Percentiles rank a stretch among this genome's conserved stretches.
phyloP scores from a whole-genome alignment of 1,139 yeast genomes.

The Taphrina communis region DNA sequence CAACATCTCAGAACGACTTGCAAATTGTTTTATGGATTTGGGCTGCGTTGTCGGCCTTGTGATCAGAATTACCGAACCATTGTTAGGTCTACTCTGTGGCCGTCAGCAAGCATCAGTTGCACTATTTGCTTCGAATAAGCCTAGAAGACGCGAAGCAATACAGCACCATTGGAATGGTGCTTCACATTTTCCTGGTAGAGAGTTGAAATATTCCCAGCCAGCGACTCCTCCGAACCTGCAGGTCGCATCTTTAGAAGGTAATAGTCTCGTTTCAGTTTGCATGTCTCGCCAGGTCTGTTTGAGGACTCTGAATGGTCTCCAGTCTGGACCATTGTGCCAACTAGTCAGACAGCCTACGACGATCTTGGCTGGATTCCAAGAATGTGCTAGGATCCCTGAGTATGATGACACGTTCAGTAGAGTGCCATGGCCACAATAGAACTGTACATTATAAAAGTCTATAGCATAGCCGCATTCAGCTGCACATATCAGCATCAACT shows the following conservation, averaged over 20 bases:
- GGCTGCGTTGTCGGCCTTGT: too few relatives aligned
- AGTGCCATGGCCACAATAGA: slow-evolving; percentile 24
- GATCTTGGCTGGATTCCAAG: slow-evolving; percentile 18
- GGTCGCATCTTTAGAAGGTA: not conserved
- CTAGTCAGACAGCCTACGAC: slow-evolving; percentile 32
- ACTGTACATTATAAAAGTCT: slow-evolving; percentile 31
- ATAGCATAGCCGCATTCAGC: slow-evolving; percentile 14
- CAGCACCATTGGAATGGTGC: slow-evolving; percentile 28
- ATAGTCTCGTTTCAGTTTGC: slow-evolving; percentile 3
- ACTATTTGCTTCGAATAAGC: not conserved
- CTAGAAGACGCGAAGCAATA: slow-evolving; percentile 16
- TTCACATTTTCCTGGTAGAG: slow-evolving; percentile 15
- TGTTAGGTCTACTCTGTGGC: too few relatives aligned
- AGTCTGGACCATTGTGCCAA: slow-evolving; percentile 21
- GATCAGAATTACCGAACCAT: too few relatives aligned
- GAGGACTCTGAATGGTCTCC: slow-evolving; percentile 23
- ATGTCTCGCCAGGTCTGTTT: slow-evolving; percentile 8
- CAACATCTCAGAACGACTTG: too few relatives aligned
- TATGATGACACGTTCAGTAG: slow-evolving; percentile 7
- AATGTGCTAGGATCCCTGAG: slow-evolving; percentile 7
- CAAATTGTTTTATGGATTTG: too few relatives aligned
- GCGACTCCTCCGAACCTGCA: slow-evolving; percentile 20
- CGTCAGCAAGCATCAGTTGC: too few relatives aligned
- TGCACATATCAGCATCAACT: not conserved
- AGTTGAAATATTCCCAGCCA: slow-evolving; percentile 37